phyloP scores from a whole-genome alignment of 202 grass and related monocot genomes.

The Tripidium arundinaceum region DNA sequence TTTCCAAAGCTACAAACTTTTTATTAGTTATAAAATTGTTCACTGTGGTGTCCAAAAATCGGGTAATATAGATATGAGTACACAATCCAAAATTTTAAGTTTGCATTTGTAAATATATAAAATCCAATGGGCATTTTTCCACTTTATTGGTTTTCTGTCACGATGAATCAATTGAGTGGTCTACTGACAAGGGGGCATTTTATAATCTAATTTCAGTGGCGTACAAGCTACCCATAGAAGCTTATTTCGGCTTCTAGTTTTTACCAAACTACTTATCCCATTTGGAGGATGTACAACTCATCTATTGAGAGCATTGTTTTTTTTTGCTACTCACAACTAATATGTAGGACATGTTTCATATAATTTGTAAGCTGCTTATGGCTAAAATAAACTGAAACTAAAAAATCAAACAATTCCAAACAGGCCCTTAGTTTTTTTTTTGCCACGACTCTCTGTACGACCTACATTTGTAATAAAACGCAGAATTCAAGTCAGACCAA shows the following conservation, averaged over 20 bases:
- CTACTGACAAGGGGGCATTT: neutral
- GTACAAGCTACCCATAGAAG: no score
- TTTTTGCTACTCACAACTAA: neutral
- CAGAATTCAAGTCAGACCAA: no score
- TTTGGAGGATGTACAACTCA: neutral
- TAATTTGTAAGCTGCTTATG: no score
- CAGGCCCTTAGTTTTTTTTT: no score
- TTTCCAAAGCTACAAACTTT: neutral
- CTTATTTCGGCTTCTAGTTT: neutral
- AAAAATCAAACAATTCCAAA: no score
- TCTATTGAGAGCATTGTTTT: neutral
- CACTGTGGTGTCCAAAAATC: neutral
- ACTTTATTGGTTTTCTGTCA: neutral
- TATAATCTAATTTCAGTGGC: neutral
- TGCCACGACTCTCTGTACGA: neutral
- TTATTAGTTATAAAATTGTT: neutral
- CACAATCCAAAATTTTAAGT: neutral
- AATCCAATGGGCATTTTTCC: neutral
- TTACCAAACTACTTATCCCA: neutral
- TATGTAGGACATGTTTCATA: no score
- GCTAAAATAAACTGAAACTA: no score
- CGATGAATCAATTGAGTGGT: neutral
- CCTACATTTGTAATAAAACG: neutral
- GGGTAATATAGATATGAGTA: neutral
- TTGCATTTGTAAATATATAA: neutral